Evolutionary conservation across 2,329 filamentous ascomycete species (phyloP).

Genomic region (Penicillium oxalicum): DNA sequence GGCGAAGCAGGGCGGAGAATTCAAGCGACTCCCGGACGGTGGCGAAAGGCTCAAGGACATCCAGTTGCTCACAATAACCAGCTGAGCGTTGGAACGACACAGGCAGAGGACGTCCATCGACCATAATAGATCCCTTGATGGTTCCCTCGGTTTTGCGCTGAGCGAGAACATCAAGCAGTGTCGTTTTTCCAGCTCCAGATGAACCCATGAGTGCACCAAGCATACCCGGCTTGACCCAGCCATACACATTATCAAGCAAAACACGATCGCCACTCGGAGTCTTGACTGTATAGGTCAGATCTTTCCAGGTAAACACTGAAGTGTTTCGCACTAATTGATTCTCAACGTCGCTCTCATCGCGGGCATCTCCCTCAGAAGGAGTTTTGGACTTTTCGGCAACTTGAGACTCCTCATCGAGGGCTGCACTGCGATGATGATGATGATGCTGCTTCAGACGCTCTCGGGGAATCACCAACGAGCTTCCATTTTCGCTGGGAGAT

Average conservation of each 20-base stretch:
- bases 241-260: constrained; percentile 62
- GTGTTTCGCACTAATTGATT: constrained; percentile 55
- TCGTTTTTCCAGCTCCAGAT: constrained; percentile 69
- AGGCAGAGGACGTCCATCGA: constrained; percentile 57
- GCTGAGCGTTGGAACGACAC: constrained; percentile 61
- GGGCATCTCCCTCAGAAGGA: constrained; percentile 14
- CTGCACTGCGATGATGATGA: constrained; percentile 16
- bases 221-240: constrained; percentile 71
- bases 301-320: constrained; percentile 68
- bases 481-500: constrained; percentile 47
- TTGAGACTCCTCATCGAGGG: constrained; percentile 48
- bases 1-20: constrained; percentile 59
- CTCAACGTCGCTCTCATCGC: constrained; percentile 24
- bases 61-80: constrained; percentile 64
- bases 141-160: constrained; percentile 63
- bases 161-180: constrained; percentile 67
- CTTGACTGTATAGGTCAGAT: constrained; percentile 64
- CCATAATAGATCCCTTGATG: constrained; percentile 58
- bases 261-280: constrained; percentile 50
- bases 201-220: constrained; percentile 74
- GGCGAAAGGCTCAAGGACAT: constrained; percentile 61
- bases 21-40: constrained; percentile 61
- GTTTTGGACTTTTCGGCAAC: constrained; percentile 21
- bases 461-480: constrained; percentile 56
- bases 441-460: constrained; percentile 46